Base-by-base conservation (phyloP, 371 early-diverging fungal species). In the Zopfochytrium polystomum region DNA sequence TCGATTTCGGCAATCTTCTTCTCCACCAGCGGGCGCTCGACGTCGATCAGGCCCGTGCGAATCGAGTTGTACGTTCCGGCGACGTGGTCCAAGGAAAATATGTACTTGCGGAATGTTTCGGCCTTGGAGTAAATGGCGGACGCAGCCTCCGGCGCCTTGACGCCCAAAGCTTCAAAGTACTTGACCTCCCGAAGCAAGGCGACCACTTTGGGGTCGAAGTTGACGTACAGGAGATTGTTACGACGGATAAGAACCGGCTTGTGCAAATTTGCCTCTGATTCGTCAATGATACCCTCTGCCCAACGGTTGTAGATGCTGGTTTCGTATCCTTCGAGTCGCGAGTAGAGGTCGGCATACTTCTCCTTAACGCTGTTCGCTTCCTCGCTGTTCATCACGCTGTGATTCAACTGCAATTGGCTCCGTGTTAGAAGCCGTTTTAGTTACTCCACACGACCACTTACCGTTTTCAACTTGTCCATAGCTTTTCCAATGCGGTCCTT, bases 181-280 rank as follows among this genome's bases (percentile, higher is more conserved):
- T 76, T 76, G 32, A 83, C 80, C 65, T 83, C 84, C 11, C 82
- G 73, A 20, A 83, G 53, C 13, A 83, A 66, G 1, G 84, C 82
- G 20, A 83, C 80, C 26, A 83, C 84, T 51, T 83, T 83, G 6
- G 84, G 84, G 56, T 81, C 84, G 58, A 83, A 83, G 65, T 83
- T 83, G 67, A 83, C 81, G 26, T 68, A 65, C 15, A 80, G 64
- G 5, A 76, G 58, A 5, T 63, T 68, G 33, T 61, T 62, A 0
- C 58, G 23, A 26, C 76, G 65, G 3, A 75, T 50, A 6, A 81
- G 70, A 1, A 83, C 35, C 4, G 84, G 84, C 52, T 83, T 83
- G 57, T 70, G 62, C 20, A 83, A 60, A 67, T 83, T 83, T 13
- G 70, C 72, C 53, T 83, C 82, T 7, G 79, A 73, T 58, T 82